Conservation (phyloP, 129 eudicot species). For the Centella asiatica region DNA sequence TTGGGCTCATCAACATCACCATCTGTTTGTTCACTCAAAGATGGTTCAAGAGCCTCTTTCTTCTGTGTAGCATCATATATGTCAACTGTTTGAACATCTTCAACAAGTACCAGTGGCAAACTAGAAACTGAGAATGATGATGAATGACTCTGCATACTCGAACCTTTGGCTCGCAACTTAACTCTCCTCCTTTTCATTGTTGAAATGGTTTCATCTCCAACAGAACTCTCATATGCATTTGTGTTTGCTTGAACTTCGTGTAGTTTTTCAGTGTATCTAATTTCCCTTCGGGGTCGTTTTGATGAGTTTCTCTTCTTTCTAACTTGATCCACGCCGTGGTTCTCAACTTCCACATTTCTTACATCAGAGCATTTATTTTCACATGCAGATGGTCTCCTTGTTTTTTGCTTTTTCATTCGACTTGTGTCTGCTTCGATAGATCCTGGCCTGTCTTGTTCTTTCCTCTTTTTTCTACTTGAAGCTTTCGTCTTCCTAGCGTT, state of each 20-base stretch:
- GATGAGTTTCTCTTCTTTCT: slow-evolving; percentile 3
- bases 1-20: not conserved
- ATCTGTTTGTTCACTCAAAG: not conserved
- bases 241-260: slow-evolving; percentile 11
- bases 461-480: slow-evolving; percentile 12
- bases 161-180: no score
- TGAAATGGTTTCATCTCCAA: no score
- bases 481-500: slow-evolving; percentile 21
- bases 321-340: not conserved
- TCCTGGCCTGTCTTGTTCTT: not conserved
- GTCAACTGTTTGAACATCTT: no score
- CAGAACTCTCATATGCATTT: not conserved
- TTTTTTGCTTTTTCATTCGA: not conserved
- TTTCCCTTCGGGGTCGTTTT: slow-evolving; percentile 2
- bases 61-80: not conserved
- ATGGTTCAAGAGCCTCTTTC: not conserved
- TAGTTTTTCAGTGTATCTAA: not conserved
- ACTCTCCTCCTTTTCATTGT: no score
- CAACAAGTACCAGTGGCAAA: no score
- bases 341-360: not conserved
- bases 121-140: no score
- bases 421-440: not conserved
- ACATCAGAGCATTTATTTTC: slow-evolving; percentile 8
- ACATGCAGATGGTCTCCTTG: not conserved
- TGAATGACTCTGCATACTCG: no score